Evolutionary conservation across 2,329 filamentous ascomycete species (phyloP).

Genomic region (Fusarium euwallaceae): DNA sequence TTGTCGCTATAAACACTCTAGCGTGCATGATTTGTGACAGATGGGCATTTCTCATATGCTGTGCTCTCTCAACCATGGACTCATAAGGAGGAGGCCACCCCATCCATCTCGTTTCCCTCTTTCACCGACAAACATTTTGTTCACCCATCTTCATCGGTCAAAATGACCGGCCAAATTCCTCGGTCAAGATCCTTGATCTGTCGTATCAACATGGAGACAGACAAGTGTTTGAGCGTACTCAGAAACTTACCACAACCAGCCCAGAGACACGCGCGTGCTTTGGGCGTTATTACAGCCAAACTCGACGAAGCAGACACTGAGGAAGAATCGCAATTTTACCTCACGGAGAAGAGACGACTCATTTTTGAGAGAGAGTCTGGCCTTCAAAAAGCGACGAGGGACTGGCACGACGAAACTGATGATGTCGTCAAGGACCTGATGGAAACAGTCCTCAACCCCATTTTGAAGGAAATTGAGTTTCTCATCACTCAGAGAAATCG

Average conservation of each 20-base stretch:
- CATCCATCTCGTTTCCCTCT: neutral
- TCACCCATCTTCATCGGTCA: neutral
- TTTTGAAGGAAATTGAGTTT: neutral
- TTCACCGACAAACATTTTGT: neutral
- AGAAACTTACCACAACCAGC: neutral
- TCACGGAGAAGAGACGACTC: neutral
- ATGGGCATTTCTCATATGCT: neutral
- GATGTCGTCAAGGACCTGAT: neutral
- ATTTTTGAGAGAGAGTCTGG: neutral
- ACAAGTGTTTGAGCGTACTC: neutral
- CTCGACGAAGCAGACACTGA: neutral
- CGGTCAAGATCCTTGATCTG: neutral
- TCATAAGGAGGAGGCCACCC: neutral
- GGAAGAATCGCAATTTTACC: neutral
- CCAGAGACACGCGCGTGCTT: neutral
- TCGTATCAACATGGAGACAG: conserved; percentile 14
- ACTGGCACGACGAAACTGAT: neutral
- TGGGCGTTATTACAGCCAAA: neutral
- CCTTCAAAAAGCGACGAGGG: neutral
- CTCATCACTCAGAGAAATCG: neutral
- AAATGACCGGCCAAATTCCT: neutral
- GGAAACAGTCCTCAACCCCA: neutral
- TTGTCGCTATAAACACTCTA: neutral
- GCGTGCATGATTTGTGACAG: neutral
- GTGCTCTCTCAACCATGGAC: neutral